A percentile compares a stretch with the other conserved stretches of the same genome.
Conservation (phyloP, 129 eudicot genomes). For the Chrysanthemum seticuspe region DNA sequence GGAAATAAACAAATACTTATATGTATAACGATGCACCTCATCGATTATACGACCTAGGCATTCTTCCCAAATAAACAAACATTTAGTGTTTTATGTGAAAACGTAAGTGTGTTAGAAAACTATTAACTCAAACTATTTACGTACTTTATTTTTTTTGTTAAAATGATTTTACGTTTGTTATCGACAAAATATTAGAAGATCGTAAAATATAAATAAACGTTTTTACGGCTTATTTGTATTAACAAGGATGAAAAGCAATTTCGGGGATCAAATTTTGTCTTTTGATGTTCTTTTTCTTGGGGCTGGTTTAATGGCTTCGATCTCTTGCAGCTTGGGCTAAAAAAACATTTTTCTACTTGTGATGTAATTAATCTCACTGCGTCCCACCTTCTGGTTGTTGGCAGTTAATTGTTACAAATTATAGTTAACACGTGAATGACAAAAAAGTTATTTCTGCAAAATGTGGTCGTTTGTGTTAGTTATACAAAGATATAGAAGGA, state of each 20-base stretch:
- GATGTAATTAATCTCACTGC: slow-evolving; percentile 4
- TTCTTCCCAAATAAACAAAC: too few relatives aligned
- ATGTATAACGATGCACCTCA: too few relatives aligned
- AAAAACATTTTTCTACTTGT: not conserved
- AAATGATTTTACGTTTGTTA: too few relatives aligned
- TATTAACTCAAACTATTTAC: too few relatives aligned
- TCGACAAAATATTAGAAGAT: too few relatives aligned
- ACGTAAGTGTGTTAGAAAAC: too few relatives aligned
- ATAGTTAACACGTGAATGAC: not conserved
- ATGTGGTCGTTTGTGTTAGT: not conserved
- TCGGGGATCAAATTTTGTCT: slow-evolving; percentile 58
- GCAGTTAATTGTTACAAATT: not conserved
- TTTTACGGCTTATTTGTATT: too few relatives aligned
- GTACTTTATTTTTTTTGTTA: too few relatives aligned
- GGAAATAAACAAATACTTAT: too few relatives aligned
- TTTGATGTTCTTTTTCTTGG: slow-evolving; percentile 64
- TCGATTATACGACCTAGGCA: too few relatives aligned
- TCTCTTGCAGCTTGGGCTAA: slow-evolving; percentile 66
- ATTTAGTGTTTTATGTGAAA: too few relatives aligned
- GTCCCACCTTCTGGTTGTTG: not conserved
- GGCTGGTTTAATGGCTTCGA: slow-evolving; percentile 63
- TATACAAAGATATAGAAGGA: slow-evolving; percentile 58
- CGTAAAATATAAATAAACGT: too few relatives aligned
- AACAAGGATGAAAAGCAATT: slow-evolving; percentile 72
- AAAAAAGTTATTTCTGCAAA: not conserved